Evolutionary conservation across 208 protist genomes (phyloP), one percentile per base, ranked within the genome.

Genomic region (Herpetomonas samuelpessoai): DNA sequence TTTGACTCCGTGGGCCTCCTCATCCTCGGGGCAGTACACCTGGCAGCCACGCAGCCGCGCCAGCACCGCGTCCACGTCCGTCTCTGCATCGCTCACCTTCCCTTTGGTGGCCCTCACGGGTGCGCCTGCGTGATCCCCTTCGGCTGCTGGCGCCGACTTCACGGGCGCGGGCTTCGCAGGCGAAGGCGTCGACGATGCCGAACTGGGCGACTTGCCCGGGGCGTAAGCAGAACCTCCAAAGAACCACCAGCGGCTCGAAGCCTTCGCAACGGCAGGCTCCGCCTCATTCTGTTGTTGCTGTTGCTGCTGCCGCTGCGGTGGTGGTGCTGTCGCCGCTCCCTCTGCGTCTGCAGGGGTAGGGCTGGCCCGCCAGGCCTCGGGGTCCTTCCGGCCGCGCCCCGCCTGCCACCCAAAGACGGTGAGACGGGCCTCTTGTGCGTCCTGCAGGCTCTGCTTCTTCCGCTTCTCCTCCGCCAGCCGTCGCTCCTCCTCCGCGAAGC

Each of bases 1-100:
- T 41, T 41, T 41, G 35, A 14, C 14, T 6, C 9, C 9, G 14
- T 18, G 35, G 25, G 10, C 54, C 28, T 58, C 21, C 24, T 94
- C 79, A 19, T 91, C 66, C 38, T 91, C 81, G 7, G 87, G 87
- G 63, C 88, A 94, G 73, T 92, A 94, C 22, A 94, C 82, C 63
- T 89, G 74, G 50, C 88, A 94, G 0, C 59, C 68, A 52, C 81
- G 85, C 19, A 94, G 74, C 24, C 77, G 65, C 21, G 59, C 46
- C 57, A 94, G 57, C 27, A 94, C 70, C 9, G 58, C 74, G 3
- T 72, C 68, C 31, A 90, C 71, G 62, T 88, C 74, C 1, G 77
- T 79, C n/a, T 85, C 81, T 28, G 70, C 64, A 55, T 86, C 76
- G 1, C 56, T 64, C 1, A 68, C 68, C 49, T 79, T 76, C 3